Evolutionary conservation across 768 basidiomycete species (phyloP), one percentile per base, ranked within the genome.

Genomic region (Russula earlei): DNA sequence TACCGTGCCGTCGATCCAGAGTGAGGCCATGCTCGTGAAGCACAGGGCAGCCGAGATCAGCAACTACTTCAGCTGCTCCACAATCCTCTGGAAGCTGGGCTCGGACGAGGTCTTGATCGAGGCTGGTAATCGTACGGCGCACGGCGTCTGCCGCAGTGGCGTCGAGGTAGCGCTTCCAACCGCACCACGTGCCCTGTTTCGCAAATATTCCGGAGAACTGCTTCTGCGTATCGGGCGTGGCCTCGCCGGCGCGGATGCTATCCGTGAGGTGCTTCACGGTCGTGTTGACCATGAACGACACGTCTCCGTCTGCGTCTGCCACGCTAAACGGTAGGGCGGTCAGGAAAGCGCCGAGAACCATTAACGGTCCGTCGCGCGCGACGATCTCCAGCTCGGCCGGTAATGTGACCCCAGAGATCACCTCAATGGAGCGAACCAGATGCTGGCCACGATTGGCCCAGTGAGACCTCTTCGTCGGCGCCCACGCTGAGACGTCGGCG

Each of bases 211-310:
- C 41, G 5, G 29, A 37, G 42, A 58, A 44, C 7, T 25, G n/a
- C 27, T 14, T 48, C 52, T 49, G 57, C 12, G 41, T 17, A 4
- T 49, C 50, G 9, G 4, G n/a, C 41, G 52, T 36, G 5, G 47
- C 40, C 6, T 48, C 47, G 7, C 52, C 27, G 22, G 52, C 40
- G 15, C 33, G 47, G 8, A 58, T 22, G 6, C 34, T 52, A 15
- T 49, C 47, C 25, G 50, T 27, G n/a, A 58, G 47, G 9, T 54
- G 52, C 27, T 37, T 38, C 2, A 49, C 46, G 20, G 47, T 58
- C 41, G 47, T 58, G 40, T 15, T 44, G 1, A 58, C 20, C 25
- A 49, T 53, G 25, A 17, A 29, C 5, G 33, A 42, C 5, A 42
- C 7, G 25, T 25, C 10, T 6, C 15, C 14, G 10, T 52, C 56